Evolutionary conservation across 768 basidiomycete genomes (phyloP).

Genomic region (Terana coerulea): DNA sequence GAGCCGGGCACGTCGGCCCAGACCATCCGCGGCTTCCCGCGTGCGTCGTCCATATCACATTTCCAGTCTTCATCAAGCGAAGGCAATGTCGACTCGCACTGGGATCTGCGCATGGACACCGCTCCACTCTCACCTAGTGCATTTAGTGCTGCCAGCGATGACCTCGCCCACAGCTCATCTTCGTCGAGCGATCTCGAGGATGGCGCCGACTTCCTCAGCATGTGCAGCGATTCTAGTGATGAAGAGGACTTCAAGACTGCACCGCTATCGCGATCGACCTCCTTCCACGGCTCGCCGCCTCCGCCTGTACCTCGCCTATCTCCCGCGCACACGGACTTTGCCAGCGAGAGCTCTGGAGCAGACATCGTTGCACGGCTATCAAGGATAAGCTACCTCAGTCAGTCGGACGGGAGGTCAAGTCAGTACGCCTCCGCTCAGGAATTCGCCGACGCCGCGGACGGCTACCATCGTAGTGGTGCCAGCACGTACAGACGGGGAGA

Average conservation of each 20-base stretch:
- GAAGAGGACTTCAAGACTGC: slow-evolving; percentile 4
- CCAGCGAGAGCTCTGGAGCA: slow-evolving; percentile 5
- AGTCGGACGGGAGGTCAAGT: slow-evolving; percentile 1
- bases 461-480: not conserved
- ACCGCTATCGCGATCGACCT: not conserved
- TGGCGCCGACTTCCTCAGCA: slow-evolving; percentile 10
- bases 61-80: slow-evolving; percentile 9
- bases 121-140: slow-evolving; percentile 3
- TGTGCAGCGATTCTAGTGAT: slow-evolving; percentile 9
- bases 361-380: slow-evolving; percentile 11
- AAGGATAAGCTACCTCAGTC: not conserved
- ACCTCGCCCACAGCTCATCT: not conserved
- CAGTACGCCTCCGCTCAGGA: slow-evolving; percentile 11
- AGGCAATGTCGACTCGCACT: slow-evolving; percentile 7
- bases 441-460: slow-evolving; percentile 1
- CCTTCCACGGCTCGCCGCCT: not conserved
- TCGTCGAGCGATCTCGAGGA: slow-evolving; percentile 5
- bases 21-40: slow-evolving; percentile 34
- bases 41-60: not conserved
- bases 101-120: slow-evolving; percentile 14
- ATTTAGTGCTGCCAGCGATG: not conserved
- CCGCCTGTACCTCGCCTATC: not conserved
- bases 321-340: not conserved
- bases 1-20: slow-evolving; percentile 45
- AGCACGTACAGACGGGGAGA: not conserved